Base-by-base conservation (phyloP, 2,329 filamentous ascomycete genomes). In the Pseudofabraea citricarpa region DNA sequence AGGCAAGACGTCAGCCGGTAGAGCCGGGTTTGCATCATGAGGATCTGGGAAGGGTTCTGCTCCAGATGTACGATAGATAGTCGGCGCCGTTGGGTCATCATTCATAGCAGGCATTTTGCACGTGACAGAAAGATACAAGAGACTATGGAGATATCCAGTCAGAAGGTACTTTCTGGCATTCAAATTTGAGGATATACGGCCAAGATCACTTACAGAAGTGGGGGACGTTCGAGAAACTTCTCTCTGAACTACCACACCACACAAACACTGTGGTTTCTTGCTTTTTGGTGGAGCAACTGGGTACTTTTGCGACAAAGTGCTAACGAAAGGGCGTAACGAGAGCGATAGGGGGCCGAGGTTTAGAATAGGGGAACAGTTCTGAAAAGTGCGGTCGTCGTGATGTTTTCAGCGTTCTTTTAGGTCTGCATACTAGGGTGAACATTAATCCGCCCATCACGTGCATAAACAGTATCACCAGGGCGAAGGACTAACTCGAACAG, bases 101-200 rank as follows among this genome's bases (percentile, higher is more conserved):
- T 80, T 68, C 68, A 80, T 76, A 21, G 78, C 77, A 50, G 78
- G 76, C 77, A 81, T 81, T 26, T 46, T 58, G n/a, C 48, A 47
- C 43, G 19, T 18, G 36, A 39, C 19, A 37, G 33, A 22, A 37
- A 24, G 18, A 12, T 31, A 6, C 16, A 15, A 6, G 27, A 15
- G 27, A 31, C 16, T n/a, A n/a, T n/a, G n/a, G n/a, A n/a, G n/a
- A n/a, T n/a, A n/a, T n/a, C n/a, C n/a, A n/a, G n/a, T n/a, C n/a
- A n/a, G n/a, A n/a, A n/a, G n/a, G n/a, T n/a, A n/a, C n/a, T n/a
- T n/a, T n/a, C n/a, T n/a, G n/a, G n/a, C n/a, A n/a, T n/a, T n/a
- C n/a, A n/a, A n/a, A n/a, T n/a, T n/a, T n/a, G n/a, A n/a, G n/a
- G n/a, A n/a, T n/a, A n/a, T n/a, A n/a, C n/a, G n/a, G n/a, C n/a